A percentile compares a stretch with the other conserved stretches of the same genome.
phyloP scores from a whole-genome alignment of 202 grass and related monocot genomes.

The Hordeum pubiflorum region DNA sequence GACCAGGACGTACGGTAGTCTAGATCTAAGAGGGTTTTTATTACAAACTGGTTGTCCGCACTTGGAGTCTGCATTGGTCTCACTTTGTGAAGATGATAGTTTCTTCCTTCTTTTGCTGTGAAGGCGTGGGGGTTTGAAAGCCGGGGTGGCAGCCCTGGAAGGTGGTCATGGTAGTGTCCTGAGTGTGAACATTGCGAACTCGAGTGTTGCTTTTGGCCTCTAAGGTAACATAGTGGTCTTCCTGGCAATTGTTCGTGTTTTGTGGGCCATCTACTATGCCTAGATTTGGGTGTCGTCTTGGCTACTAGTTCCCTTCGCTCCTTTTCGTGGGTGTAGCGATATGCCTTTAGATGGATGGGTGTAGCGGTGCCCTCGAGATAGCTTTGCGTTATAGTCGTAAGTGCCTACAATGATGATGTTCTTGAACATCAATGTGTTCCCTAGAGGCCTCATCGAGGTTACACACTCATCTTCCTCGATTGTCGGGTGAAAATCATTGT shows the following conservation, averaged over 20 bases:
- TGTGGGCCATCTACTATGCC: neutral
- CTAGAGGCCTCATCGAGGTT: neutral
- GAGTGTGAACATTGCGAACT: too few relatives aligned
- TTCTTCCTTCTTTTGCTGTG: neutral
- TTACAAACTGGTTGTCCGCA: neutral
- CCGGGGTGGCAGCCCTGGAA: too few relatives aligned
- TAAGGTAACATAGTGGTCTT: neutral
- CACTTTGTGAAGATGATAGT: neutral
- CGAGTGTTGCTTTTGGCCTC: neutral
- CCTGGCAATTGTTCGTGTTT: neutral
- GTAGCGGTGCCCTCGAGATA: neutral
- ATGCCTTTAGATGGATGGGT: neutral
- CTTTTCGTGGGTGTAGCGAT: neutral
- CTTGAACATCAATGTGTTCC: neutral
- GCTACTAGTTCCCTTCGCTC: too few relatives aligned
- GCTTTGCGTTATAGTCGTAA: neutral
- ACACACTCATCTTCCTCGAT: neutral
- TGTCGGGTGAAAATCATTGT: neutral
- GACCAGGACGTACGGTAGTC: neutral
- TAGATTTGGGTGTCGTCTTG: neutral
- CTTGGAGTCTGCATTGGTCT: neutral
- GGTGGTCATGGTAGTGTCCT: too few relatives aligned
- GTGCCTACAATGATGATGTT: neutral
- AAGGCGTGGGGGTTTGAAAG: neutral
- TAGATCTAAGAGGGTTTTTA: neutral